Evolutionary conservation across 1,284 basidiomycete species (phyloP).

Genomic region (Malassezia equina): DNA sequence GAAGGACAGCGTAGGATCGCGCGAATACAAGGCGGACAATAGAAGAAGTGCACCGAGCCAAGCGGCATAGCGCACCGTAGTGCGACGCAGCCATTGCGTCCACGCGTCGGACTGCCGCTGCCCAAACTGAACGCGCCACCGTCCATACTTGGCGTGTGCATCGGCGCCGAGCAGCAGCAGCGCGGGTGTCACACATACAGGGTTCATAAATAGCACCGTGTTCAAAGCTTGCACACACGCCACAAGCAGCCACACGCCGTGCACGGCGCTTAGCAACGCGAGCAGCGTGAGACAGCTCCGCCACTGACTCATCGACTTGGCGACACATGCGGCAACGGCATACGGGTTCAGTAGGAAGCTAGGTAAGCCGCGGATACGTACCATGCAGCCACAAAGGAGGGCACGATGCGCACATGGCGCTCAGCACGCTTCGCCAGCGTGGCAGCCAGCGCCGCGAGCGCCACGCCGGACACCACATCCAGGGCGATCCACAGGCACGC

Average conservation of each 20-base stretch:
- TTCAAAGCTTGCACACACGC: constrained; percentile 2
- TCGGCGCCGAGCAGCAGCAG: constrained; percentile 12
- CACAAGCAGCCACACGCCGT: not conserved
- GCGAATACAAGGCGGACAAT: constrained; percentile 3
- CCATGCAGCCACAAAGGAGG: constrained; percentile 6
- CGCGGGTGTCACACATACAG: not conserved
- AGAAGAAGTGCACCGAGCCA: not conserved
- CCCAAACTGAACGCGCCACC: constrained; percentile 13
- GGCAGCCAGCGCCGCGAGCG: not conserved
- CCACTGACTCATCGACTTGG: constrained; percentile 14
- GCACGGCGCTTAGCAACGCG: constrained; percentile 1
- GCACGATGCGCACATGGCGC: not conserved
- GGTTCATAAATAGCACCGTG: constrained; percentile 6
- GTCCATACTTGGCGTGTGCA: constrained; percentile 4
- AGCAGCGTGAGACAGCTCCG: constrained; percentile 1
- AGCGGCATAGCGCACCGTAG: not conserved
- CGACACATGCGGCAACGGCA: constrained; percentile 5
- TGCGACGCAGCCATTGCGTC: constrained; percentile 1
- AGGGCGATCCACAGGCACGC: constrained; percentile 3
- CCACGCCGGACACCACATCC: constrained; percentile 2
- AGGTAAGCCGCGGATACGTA: not conserved
- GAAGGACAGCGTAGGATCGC: constrained; percentile 52
- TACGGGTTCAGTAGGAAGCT: constrained; percentile 16
- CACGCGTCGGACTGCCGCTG: constrained; percentile 4
- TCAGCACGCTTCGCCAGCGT: not conserved